phyloP scores from a whole-genome alignment of 208 protist species.

The Herpetomonas samuelpessoai region DNA sequence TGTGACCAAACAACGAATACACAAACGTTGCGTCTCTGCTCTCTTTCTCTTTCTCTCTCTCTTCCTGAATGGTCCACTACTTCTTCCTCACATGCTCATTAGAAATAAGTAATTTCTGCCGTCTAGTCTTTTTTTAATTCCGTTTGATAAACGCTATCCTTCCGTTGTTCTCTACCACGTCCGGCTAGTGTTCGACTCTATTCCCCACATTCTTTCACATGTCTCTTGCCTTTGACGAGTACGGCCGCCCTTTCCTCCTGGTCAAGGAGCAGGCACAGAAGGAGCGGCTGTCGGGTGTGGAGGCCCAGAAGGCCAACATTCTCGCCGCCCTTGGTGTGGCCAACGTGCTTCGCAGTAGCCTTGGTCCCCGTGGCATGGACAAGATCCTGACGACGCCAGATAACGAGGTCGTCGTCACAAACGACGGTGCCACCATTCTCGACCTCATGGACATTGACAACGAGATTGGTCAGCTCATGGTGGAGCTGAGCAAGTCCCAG shows the following conservation, averaged over 20 bases:
- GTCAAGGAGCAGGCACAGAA: constrained; percentile 97
- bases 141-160: too few relatives aligned
- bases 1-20: too few relatives aligned
- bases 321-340: constrained; percentile 96
- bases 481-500: constrained; percentile 99
- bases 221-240: constrained; percentile 99
- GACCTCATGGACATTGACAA: constrained; percentile 99
- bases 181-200: too few relatives aligned
- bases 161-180: too few relatives aligned
- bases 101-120: too few relatives aligned
- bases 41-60: too few relatives aligned
- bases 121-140: too few relatives aligned
- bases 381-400: constrained; percentile 98
- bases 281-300: constrained; percentile 95
- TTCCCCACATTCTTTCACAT: too few relatives aligned
- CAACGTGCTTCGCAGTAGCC: constrained; percentile 96
- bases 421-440: constrained; percentile 99
- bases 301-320: constrained; percentile 99
- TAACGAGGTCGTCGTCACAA: constrained; percentile 99
- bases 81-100: too few relatives aligned
- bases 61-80: too few relatives aligned
- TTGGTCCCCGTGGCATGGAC: constrained; percentile 98
- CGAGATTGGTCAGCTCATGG: constrained; percentile 99
- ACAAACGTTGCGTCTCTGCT: too few relatives aligned
- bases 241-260: constrained; percentile 99